Percentiles rank a stretch among this genome's conserved stretches.
Evolutionary conservation across 1,284 basidiomycete genomes (phyloP).

Genomic region (Tetrapyrgos nigripes): DNA sequence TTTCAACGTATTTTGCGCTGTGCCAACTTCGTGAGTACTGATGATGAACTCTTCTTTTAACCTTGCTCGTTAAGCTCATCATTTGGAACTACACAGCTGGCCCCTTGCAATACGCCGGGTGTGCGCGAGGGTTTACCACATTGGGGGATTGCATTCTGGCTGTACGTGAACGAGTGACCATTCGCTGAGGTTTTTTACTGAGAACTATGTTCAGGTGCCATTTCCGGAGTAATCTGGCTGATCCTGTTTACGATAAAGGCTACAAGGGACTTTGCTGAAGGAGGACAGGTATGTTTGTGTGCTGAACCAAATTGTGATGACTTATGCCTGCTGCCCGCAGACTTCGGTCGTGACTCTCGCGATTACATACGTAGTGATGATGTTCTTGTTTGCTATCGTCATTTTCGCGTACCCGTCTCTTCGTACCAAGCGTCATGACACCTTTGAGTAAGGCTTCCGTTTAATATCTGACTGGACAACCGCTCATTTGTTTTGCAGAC

Average conservation of each 20-base stretch:
- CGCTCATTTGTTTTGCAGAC: background rate
- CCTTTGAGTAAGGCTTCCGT: conserved; percentile 45
- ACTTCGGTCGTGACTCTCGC: conserved; percentile 56
- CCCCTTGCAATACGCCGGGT: conserved; percentile 58
- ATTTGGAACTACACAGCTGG: conserved; percentile 52
- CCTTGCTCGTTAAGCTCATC: conserved; percentile 11
- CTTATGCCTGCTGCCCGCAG: conserved; percentile 15
- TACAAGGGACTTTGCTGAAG: conserved; percentile 51
- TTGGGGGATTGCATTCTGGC: conserved; percentile 65
- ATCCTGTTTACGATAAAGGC: conserved; percentile 58
- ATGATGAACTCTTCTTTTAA: background rate
- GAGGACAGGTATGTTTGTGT: conserved; percentile 2
- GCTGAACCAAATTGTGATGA: conserved; percentile 8
- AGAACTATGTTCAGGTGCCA: no score
- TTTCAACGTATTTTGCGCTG: conserved; percentile 56
- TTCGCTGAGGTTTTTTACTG: no score
- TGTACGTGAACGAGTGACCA: no score
- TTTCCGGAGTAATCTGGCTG: conserved; percentile 61
- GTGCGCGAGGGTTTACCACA: conserved; percentile 62
- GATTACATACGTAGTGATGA: conserved; percentile 58
- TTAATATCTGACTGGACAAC: background rate
- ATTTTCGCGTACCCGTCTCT: conserved; percentile 58
- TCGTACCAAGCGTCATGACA: conserved; percentile 53
- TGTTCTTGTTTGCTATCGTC: conserved; percentile 54
- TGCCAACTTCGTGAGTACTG: conserved; percentile 50